Conservation (phyloP, 179 eudicot genomes). For the Monotropa hypopitys region DNA sequence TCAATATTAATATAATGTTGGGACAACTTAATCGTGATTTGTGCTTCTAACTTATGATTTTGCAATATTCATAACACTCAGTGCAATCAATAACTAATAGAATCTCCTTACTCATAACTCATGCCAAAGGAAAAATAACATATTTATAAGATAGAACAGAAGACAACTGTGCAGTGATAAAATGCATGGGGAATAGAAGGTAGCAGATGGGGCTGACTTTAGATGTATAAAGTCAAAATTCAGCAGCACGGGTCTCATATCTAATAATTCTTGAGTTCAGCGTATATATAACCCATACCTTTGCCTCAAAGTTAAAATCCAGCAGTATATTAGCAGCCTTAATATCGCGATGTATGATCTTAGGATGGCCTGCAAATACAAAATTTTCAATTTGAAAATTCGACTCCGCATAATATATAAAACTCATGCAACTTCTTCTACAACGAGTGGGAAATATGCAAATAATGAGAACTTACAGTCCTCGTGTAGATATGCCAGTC, state of each 20-base stretch:
- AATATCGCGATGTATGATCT: constrained; percentile 83
- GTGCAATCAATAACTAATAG: not conserved
- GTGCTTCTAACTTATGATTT: not conserved
- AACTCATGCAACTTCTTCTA: not conserved
- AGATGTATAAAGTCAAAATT: not conserved
- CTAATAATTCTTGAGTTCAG: not conserved
- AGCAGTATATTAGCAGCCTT: constrained; percentile 84
- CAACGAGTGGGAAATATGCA: not conserved
- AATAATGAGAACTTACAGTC: constrained; percentile 55
- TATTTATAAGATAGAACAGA: not conserved
- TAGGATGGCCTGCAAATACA: constrained; percentile 69
- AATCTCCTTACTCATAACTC: not conserved
- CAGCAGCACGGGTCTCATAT: not conserved
- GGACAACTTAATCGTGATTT: not conserved
- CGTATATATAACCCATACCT: constrained; percentile 29
- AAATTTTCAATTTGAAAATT: not conserved
- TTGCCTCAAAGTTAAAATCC: constrained; percentile 77
- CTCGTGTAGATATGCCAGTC: constrained; percentile 89
- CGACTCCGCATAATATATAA: not conserved
- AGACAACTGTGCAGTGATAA: not conserved
- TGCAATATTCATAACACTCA: not conserved
- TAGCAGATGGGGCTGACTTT: not conserved
- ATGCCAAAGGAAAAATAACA: not conserved
- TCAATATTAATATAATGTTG: not conserved
- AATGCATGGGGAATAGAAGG: not conserved